Conservation (phyloP, 495 filamentous ascomycete genomes). For the Daldinia concentrica region DNA sequence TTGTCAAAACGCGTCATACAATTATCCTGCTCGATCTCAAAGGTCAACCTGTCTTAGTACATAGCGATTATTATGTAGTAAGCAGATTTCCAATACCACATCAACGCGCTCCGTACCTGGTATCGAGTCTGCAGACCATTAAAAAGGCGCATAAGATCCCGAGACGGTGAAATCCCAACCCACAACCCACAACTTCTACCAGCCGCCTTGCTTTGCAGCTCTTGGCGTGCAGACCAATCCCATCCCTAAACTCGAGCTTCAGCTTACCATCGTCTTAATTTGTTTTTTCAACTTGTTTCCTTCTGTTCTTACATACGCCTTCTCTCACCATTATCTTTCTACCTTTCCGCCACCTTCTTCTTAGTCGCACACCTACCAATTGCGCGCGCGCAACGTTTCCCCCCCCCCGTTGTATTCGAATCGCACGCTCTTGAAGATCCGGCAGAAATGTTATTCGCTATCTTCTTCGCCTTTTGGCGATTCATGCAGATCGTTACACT, state of each 20-base stretch:
- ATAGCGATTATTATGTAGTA: background rate
- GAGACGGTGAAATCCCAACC: background rate
- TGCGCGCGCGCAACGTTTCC: background rate
- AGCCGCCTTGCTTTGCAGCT: constrained; percentile 37
- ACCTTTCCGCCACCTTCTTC: background rate
- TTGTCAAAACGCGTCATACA: background rate
- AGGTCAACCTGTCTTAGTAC: too few species aligned
- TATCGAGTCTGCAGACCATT: background rate
- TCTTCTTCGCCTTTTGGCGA: constrained; percentile 87
- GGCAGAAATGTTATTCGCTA: constrained; percentile 74
- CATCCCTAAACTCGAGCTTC: constrained; percentile 13
- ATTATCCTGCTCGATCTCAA: background rate
- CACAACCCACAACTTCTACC: constrained; percentile 5
- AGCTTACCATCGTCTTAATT: constrained; percentile 21
- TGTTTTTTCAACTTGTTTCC: background rate
- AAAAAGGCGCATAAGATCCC: background rate
- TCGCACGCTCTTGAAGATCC: background rate
- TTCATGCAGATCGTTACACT: constrained; percentile 82
- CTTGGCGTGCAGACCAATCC: constrained; percentile 29
- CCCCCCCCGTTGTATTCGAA: background rate
- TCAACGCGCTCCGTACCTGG: background rate
- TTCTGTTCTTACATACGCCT: constrained; percentile 5
- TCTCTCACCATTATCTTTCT: constrained; percentile 7
- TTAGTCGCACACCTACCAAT: constrained; percentile 5
- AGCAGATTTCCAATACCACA: background rate